Evolutionary conservation across 2,329 filamentous ascomycete genomes (phyloP), one percentile per base, ranked within the genome.

Genomic region (Coniochaeta pulveracea): DNA sequence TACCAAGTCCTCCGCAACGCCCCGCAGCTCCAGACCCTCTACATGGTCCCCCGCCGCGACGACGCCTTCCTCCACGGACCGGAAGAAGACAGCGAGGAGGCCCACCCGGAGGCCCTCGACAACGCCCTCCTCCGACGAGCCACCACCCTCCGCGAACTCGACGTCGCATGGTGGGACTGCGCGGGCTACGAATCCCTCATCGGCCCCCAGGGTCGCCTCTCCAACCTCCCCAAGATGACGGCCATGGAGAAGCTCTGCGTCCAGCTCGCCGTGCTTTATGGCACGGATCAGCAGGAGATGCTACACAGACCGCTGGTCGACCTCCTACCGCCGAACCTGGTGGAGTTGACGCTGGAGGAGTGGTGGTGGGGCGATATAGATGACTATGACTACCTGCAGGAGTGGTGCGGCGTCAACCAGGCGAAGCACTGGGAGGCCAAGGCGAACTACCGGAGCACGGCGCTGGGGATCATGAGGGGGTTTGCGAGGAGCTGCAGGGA

Each of bases 271-370:
- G 26, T 44, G 12, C 30, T 50, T 21, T 48, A 46, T 25, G 44
- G 44, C 8, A 24, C 11, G 1, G 31, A 37, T 2, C 36, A 40
- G 2, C 33, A 34, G 2, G 35, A 35, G 19, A 22, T 35, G 4
- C 26, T 36, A 8, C 36, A 35, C 5, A n/a, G n/a, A n/a, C 41
- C 41, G 10, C 37, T 50, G 2, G 34, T 36, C 12, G 40, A 42
- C 3, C 32, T 50, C 6, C 41, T 50, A 6, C 47, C 47, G 19
- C 43, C 44, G 2, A 43, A 44, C 26, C 38, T 50, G 5, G 38
- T 43, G 17, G 43, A 47, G 34, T 37, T 50, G 7, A 40, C 42
- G 4, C 41, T 50, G 23, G 45, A 48, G 26, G 47, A 50, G 35
- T 50, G 43, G 44, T 49, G 47, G 47, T 48, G 46, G 45, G 30